Conservation (phyloP, 495 filamentous ascomycete species). For the Penicillium waksmanii region DNA sequence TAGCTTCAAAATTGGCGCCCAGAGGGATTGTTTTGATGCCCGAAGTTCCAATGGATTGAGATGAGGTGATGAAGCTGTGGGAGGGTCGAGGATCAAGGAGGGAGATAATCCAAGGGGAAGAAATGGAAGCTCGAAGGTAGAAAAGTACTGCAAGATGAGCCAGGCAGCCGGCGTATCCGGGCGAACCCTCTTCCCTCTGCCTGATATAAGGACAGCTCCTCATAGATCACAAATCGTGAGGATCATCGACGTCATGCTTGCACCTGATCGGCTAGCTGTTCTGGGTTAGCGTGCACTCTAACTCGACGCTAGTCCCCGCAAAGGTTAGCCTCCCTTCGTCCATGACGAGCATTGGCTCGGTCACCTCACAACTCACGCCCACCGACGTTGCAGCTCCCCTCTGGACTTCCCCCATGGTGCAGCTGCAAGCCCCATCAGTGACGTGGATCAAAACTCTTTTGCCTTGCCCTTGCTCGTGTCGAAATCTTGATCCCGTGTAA, state of each 20-base stretch:
- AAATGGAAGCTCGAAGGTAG: not conserved
- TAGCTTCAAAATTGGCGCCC: conserved; percentile 1
- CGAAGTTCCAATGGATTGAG: conserved; percentile 11
- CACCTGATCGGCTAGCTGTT: conserved; percentile 29
- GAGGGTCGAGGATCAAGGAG: not conserved
- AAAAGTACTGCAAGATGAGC: conserved; percentile 3
- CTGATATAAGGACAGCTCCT: conserved; percentile 10
- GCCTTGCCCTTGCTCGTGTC: conserved; percentile 19
- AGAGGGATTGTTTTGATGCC: conserved; percentile 10
- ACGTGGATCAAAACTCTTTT: conserved; percentile 33
- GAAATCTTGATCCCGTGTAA: conserved; percentile 7
- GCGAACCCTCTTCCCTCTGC: not conserved
- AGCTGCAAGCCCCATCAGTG: conserved; percentile 19
- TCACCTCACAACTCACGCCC: conserved; percentile 4
- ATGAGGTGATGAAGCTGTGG: conserved; percentile 6
- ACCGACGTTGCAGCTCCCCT: conserved; percentile 29
- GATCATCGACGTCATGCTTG: conserved; percentile 43
- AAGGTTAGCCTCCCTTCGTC: conserved; percentile 35
- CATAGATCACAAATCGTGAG: conserved; percentile 10
- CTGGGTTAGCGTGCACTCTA: conserved; percentile 25
- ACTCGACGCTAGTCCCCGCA: conserved; percentile 23
- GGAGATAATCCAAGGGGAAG: not conserved
- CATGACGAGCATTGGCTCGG: conserved; percentile 21
- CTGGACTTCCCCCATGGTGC: conserved; percentile 4
- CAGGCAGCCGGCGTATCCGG: conserved; percentile 23